Evolutionary conservation across 1,139 yeast species (phyloP).

Genomic region (Diutina sp.): DNA sequence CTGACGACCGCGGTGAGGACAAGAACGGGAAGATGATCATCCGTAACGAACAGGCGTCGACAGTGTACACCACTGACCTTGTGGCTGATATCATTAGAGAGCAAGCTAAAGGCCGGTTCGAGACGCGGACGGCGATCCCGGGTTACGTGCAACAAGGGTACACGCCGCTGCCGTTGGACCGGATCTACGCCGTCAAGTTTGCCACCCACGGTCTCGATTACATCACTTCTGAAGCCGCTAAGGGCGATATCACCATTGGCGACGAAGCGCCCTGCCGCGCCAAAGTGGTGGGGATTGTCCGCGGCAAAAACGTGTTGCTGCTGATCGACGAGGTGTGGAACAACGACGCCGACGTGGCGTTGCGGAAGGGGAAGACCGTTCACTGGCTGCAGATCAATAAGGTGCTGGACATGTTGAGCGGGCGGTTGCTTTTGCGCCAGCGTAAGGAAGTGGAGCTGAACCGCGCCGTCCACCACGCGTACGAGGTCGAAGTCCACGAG

Average conservation of each 20-base stretch:
- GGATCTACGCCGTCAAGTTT: slow-evolving; percentile 58
- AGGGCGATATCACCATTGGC: slow-evolving; percentile 19
- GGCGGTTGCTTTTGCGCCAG: neutral
- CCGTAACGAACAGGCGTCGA: slow-evolving; percentile 58
- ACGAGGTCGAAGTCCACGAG: neutral
- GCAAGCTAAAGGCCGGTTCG: slow-evolving; percentile 54
- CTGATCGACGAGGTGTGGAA: slow-evolving; percentile 69
- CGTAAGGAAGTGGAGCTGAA: neutral
- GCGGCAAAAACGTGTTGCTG: slow-evolving; percentile 65
- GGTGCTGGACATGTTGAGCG: slow-evolving; percentile 52
- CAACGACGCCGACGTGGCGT: slow-evolving; percentile 62
- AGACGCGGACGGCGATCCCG: slow-evolving; percentile 66
- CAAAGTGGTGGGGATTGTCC: slow-evolving; percentile 74
- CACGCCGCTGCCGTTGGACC: slow-evolving; percentile 67
- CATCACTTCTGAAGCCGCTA: slow-evolving; percentile 47
- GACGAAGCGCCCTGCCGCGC: slow-evolving; percentile 23
- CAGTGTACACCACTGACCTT: slow-evolving; percentile 52
- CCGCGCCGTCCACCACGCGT: neutral
- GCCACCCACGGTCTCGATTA: slow-evolving; percentile 60
- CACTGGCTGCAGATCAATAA: slow-evolving; percentile 56
- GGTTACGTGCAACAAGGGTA: slow-evolving; percentile 83
- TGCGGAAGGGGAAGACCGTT: slow-evolving; percentile 53
- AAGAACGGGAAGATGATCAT: slow-evolving; percentile 67
- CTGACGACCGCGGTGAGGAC: slow-evolving; percentile 65
- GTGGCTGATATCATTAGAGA: slow-evolving; percentile 59